Evolutionary conservation across 169 alveolate genomes (phyloP).

Genomic region (Perkinsus olseni): DNA sequence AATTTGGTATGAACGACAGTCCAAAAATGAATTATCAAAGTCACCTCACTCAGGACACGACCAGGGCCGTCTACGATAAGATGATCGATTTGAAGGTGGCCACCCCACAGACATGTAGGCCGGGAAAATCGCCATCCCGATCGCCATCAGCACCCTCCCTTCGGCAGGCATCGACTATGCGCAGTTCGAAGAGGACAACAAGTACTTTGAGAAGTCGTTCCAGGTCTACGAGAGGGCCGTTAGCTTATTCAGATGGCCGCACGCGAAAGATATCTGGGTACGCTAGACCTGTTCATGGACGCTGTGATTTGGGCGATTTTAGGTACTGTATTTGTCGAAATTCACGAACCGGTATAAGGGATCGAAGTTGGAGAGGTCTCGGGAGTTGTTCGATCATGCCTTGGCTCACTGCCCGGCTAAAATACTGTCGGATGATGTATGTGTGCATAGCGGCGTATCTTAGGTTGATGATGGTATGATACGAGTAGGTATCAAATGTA

Average conservation of each 20-base stretch:
- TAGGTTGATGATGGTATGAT: neutral
- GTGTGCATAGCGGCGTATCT: neutral
- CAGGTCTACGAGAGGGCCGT: slow-evolving; percentile 65
- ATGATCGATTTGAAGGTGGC: slow-evolving; percentile 61
- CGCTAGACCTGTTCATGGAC: neutral
- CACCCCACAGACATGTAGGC: slow-evolving; percentile 22
- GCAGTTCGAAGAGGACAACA: slow-evolving; percentile 35
- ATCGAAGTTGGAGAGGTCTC: slow-evolving; percentile 57
- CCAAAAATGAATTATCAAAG: neutral
- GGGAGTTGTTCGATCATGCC: slow-evolving; percentile 59
- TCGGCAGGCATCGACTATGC: slow-evolving; percentile 39
- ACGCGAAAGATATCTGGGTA: slow-evolving; percentile 60
- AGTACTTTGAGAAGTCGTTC: slow-evolving; percentile 59
- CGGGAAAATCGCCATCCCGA: neutral
- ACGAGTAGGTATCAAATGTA: slow-evolving; percentile 45
- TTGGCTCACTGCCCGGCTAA: slow-evolving; percentile 41
- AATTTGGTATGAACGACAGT: neutral
- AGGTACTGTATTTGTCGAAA: slow-evolving; percentile 41
- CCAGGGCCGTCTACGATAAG: slow-evolving; percentile 50
- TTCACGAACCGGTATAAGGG: slow-evolving; percentile 55
- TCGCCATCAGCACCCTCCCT: neutral
- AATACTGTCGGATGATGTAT: slow-evolving; percentile 42
- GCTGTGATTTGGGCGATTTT: neutral
- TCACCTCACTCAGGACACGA: slow-evolving; percentile 28
- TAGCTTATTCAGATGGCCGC: slow-evolving; percentile 60